phyloP scores from a whole-genome alignment of 2,329 filamentous ascomycete genomes.

The Cryoendolithus antarcticus region DNA sequence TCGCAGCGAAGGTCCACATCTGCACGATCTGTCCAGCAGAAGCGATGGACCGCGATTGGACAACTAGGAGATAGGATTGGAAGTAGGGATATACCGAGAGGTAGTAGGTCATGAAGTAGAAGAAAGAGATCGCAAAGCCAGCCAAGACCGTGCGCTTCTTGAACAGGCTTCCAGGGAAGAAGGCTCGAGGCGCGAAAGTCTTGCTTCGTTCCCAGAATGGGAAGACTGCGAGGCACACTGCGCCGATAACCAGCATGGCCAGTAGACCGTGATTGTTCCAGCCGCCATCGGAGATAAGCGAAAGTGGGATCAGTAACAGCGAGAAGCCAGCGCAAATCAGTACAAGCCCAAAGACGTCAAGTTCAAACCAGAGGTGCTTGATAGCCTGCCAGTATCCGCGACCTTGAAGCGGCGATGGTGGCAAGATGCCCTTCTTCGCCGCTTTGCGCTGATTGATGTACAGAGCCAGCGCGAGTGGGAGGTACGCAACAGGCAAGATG shows the following conservation, averaged over 20 bases:
- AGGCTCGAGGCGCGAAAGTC: slow-evolving; percentile 41
- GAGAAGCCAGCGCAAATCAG: slow-evolving; percentile 40
- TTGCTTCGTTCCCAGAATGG: slow-evolving; percentile 43
- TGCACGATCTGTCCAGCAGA: slow-evolving; percentile 52
- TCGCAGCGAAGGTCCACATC: slow-evolving; percentile 53
- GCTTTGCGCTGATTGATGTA: slow-evolving; percentile 41
- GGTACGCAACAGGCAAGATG: slow-evolving; percentile 43
- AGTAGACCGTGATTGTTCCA: slow-evolving; percentile 36
- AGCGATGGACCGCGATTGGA: slow-evolving; percentile 45
- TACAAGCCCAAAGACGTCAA: slow-evolving; percentile 38
- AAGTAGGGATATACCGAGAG: slow-evolving; percentile 58
- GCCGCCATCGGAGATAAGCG: slow-evolving; percentile 27
- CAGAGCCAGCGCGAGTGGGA: slow-evolving; percentile 42
- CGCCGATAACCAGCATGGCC: slow-evolving; percentile 46
- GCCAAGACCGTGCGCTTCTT: slow-evolving; percentile 51
- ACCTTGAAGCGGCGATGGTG: slow-evolving; percentile 28
- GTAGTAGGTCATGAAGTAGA: slow-evolving; percentile 61
- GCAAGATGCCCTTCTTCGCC: slow-evolving; percentile 35
- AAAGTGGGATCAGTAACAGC: slow-evolving; percentile 37
- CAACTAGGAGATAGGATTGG: slow-evolving; percentile 53
- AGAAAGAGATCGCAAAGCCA: slow-evolving; percentile 51
- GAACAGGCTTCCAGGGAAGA: slow-evolving; percentile 48
- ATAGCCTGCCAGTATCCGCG: slow-evolving; percentile 23
- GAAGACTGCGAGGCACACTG: slow-evolving; percentile 42
- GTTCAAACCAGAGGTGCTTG: slow-evolving; percentile 40